These are phyloP conservation scores for Talaromyces funiculosus DNA, from an alignment of 2,329 filamentous ascomycete species.

Conservation along the genomic window DNA sequence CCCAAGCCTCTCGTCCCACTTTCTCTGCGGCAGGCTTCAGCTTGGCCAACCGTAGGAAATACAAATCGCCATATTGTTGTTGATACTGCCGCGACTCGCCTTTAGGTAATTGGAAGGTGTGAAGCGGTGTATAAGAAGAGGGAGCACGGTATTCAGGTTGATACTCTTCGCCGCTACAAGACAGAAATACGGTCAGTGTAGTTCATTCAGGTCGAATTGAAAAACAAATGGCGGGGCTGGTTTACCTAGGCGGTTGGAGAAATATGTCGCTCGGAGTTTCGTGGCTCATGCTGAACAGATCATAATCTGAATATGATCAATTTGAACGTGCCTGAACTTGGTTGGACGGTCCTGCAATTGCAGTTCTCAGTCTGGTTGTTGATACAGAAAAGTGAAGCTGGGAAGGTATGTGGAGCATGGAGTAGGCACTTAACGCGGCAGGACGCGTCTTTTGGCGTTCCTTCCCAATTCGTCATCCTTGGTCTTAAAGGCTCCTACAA, in stretches of 20 bases:
- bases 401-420: not conserved
- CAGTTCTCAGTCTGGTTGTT: not conserved
- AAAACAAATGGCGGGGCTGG: not conserved
- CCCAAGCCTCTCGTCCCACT: slow-evolving; percentile 70
- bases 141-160: slow-evolving; percentile 48
- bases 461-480: not conserved
- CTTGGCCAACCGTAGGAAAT: slow-evolving; percentile 83
- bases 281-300: slow-evolving; percentile 12
- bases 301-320: not conserved
- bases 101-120: slow-evolving; percentile 67
- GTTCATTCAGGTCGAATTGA: not conserved
- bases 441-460: slow-evolving; percentile 20
- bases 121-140: slow-evolving; percentile 66
- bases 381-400: not conserved
- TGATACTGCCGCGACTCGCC: slow-evolving; percentile 65
- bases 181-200: not conserved
- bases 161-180: slow-evolving; percentile 22
- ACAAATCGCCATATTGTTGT: slow-evolving; percentile 97
- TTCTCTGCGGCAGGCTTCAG: slow-evolving; percentile 78
- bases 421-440: slow-evolving; percentile 16
- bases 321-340: not conserved
- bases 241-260: slow-evolving; percentile 13
- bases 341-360: not conserved
- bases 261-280: slow-evolving; percentile 7
- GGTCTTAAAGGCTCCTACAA: not conserved